Conservation (phyloP, 2,329 filamentous ascomycete genomes). For the Simplicillium aogashimaense region DNA sequence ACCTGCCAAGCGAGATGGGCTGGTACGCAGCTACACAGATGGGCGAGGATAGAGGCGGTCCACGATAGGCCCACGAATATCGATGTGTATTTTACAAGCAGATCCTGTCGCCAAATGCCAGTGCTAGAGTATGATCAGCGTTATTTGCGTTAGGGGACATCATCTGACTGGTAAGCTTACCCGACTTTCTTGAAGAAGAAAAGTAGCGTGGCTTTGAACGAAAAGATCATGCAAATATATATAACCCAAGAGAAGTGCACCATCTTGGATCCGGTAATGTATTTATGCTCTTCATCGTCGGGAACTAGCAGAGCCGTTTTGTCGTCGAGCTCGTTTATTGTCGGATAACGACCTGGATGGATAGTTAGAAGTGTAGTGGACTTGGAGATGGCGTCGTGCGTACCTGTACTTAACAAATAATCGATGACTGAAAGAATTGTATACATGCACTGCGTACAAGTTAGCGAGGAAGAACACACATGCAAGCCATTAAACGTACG, state of each 20-base stretch:
- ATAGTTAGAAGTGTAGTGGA: neutral
- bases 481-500: neutral
- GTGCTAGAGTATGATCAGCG: too few species aligned
- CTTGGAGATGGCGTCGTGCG: neutral
- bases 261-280: neutral
- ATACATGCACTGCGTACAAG: neutral
- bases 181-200: neutral
- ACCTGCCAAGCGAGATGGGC: neutral
- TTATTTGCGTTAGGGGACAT: too few species aligned
- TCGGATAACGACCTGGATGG: neutral
- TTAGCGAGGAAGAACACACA: neutral
- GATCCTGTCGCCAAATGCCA: neutral
- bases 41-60: neutral
- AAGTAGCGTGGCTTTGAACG: neutral
- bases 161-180: too few species aligned
- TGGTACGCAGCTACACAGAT: neutral
- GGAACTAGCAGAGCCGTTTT: neutral
- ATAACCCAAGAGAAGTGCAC: conserved; percentile 2
- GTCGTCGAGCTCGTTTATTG: neutral
- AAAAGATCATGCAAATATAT: conserved; percentile 2
- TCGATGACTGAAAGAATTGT: neutral
- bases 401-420: conserved; percentile 1
- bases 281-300: neutral
- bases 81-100: neutral
- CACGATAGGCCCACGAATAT: neutral